Evolutionary conservation across 495 filamentous ascomycete genomes (phyloP).

Genomic region (Penicillium waksmanii): DNA sequence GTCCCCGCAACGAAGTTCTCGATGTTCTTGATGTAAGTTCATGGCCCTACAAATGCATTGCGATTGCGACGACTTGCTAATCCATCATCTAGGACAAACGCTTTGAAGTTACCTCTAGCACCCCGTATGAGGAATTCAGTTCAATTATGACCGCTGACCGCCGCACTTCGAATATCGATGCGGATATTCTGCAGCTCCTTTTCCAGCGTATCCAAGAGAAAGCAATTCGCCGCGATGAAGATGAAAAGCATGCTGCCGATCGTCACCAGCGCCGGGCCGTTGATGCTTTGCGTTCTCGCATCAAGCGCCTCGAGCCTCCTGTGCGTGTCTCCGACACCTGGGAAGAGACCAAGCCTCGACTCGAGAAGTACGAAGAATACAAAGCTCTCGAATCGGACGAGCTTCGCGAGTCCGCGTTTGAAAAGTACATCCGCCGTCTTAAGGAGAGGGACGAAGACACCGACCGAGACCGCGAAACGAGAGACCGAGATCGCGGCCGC

Average conservation of each 20-base stretch:
- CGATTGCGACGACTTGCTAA: conserved; percentile 19
- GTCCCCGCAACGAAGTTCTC: conserved; percentile 79
- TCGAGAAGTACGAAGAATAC: conserved; percentile 83
- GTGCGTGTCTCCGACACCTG: conserved; percentile 77
- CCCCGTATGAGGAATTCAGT: conserved; percentile 85
- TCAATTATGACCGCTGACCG: conserved; percentile 76
- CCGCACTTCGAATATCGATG: conserved; percentile 81
- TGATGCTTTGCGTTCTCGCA: conserved; percentile 81
- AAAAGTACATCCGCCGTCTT: conserved; percentile 87
- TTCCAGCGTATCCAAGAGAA: conserved; percentile 88
- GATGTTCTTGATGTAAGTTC: conserved; percentile 84
- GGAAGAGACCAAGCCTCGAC: conserved; percentile 76
- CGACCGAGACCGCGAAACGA: conserved; percentile 68
- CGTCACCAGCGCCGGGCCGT: conserved; percentile 82
- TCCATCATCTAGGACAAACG: conserved; percentile 70
- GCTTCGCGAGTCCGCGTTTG: conserved; percentile 79
- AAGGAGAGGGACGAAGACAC: conserved; percentile 87
- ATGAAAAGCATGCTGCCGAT: conserved; percentile 81
- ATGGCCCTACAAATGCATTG: not conserved
- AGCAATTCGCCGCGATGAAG: conserved; percentile 72
- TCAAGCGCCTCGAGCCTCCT: conserved; percentile 92
- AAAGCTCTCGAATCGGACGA: conserved; percentile 81
- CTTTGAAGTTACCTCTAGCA: conserved; percentile 84
- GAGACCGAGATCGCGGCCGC: conserved; percentile 62
- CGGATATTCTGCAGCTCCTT: conserved; percentile 72